Percentiles rank a stretch among this genome's conserved stretches.
Conservation (phyloP, 2,329 filamentous ascomycete genomes). For the Bipolaris cookei region DNA sequence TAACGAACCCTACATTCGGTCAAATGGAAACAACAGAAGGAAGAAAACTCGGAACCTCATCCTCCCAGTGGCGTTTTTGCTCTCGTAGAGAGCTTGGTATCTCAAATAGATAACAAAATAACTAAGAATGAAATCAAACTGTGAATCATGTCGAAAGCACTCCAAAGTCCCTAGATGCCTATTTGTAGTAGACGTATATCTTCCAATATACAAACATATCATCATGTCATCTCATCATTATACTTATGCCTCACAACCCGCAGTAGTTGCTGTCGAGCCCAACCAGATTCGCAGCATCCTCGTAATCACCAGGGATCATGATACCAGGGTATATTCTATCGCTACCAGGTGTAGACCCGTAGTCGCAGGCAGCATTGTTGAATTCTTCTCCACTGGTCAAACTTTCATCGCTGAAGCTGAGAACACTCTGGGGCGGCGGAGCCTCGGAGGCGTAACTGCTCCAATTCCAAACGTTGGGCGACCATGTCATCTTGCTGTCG, state of each 20-base stretch:
- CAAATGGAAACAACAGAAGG: not conserved
- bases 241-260: conserved; percentile 30
- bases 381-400: conserved; percentile 60
- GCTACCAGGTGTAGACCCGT: conserved; percentile 37
- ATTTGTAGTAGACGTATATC: not conserved
- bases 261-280: conserved; percentile 52
- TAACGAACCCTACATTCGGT: not conserved
- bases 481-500: conserved; percentile 45
- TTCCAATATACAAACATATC: conserved; percentile 4
- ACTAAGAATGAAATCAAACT: conserved; percentile 1
- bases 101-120: conserved; percentile 12
- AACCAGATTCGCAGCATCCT: conserved; percentile 38
- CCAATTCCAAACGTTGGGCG: conserved; percentile 47
- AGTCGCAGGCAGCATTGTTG: conserved; percentile 38
- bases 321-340: conserved; percentile 46
- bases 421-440: conserved; percentile 58
- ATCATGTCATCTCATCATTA: not conserved
- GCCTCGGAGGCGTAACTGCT: conserved; percentile 33
- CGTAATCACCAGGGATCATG: conserved; percentile 43
- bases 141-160: not conserved
- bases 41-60: not conserved
- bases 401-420: conserved; percentile 67
- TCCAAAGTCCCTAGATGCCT: not conserved
- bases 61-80: conserved; percentile 15
- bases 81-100: conserved; percentile 32